Percentiles rank a stretch among this genome's conserved stretches.
These are phyloP conservation scores for Botryotinia globosa DNA, from an alignment of 2,329 filamentous ascomycete species.

Conservation along the genomic window DNA sequence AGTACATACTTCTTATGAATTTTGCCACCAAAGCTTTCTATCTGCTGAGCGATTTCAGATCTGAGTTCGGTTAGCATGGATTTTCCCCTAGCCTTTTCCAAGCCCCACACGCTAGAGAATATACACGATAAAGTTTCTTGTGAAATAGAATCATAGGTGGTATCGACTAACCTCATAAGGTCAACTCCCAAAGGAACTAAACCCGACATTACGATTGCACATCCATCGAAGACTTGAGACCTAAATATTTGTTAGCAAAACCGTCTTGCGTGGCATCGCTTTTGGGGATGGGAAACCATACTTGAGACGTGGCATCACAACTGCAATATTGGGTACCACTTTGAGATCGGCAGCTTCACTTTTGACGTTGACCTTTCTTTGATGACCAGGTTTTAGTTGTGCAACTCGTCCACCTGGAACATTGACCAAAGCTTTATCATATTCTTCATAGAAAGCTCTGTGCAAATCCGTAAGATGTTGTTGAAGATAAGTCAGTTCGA, in stretches of 20 bases:
- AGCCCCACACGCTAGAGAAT: conserved; percentile 21
- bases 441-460: conserved; percentile 75
- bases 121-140: conserved; percentile 22
- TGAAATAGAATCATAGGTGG: neutral
- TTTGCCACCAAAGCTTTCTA: conserved; percentile 77
- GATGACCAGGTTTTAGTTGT: conserved; percentile 39
- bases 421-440: conserved; percentile 54
- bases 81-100: neutral
- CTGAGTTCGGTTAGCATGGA: conserved; percentile 39
- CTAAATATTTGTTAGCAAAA: conserved; percentile 31
- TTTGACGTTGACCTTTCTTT: conserved; percentile 46
- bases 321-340: conserved; percentile 78
- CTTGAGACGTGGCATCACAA: conserved; percentile 82
- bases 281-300: conserved; percentile 26
- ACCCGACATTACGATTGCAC: conserved; percentile 83
- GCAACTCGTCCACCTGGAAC: conserved; percentile 43
- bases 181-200: conserved; percentile 81
- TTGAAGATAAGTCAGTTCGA: conserved; percentile 75
- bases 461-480: conserved; percentile 75
- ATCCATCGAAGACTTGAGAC: conserved; percentile 66
- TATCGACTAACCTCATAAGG: conserved; percentile 52
- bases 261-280: neutral
- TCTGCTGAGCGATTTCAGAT: conserved; percentile 85
- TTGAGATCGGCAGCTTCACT: conserved; percentile 47
- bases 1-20: conserved; percentile 44